Evolutionary conservation across 306 rosid genomes (phyloP).

Genomic region (Cercis canadensis): DNA sequence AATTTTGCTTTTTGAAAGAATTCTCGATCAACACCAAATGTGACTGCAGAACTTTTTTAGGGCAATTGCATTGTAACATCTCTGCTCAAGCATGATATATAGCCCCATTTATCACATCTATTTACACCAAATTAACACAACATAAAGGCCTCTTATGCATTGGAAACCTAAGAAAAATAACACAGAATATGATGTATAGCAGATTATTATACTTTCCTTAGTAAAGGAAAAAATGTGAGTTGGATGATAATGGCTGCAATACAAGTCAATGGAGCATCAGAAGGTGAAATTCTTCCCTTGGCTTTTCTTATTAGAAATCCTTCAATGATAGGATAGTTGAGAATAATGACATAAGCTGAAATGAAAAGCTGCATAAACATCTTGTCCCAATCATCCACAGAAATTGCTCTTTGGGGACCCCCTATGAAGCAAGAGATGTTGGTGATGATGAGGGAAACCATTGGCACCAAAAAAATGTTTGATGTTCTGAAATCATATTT

Average conservation of each 20-base stretch:
- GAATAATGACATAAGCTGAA: constrained; percentile 28
- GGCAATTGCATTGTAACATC: too few relatives aligned
- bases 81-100: too few relatives aligned
- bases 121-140: too few relatives aligned
- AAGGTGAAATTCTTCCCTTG: constrained; percentile 44
- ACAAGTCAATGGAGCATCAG: constrained; percentile 19
- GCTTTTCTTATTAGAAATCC: constrained; percentile 52
- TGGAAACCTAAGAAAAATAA: too few relatives aligned
- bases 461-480: constrained; percentile 57
- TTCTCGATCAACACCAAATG: too few relatives aligned
- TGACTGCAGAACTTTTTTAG: too few relatives aligned
- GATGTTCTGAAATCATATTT: constrained; percentile 63
- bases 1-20: too few relatives aligned
- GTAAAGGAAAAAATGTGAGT: not conserved
- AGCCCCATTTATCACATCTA: too few relatives aligned
- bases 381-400: constrained; percentile 40
- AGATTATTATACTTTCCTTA: constrained; percentile 13
- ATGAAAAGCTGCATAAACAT: constrained; percentile 47
- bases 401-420: constrained; percentile 47
- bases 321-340: constrained; percentile 52
- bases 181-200: too few relatives aligned
- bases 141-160: too few relatives aligned
- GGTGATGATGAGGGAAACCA: constrained; percentile 50
- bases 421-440: constrained; percentile 52
- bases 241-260: constrained; percentile 27